A percentile compares a stretch with the other conserved stretches of the same genome.
phyloP scores from a whole-genome alignment of 352 stramenopile genomes.

The Phytopythium ostracodes region DNA sequence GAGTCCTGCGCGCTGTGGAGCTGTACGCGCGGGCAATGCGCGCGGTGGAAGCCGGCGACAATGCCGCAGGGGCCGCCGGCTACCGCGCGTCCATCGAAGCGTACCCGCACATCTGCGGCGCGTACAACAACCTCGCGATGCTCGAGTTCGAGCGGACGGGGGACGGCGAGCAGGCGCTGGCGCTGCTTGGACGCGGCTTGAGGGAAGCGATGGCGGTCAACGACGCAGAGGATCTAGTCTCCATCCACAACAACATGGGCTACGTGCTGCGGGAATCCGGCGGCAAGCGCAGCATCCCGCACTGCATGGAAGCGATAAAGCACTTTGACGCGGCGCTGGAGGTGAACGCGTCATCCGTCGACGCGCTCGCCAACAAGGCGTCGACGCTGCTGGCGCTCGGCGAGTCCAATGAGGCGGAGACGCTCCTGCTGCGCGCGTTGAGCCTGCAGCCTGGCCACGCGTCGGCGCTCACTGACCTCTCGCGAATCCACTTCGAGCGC shows the following conservation, averaged over 20 bases:
- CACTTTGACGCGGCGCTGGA: constrained; percentile 57
- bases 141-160: constrained; percentile 28
- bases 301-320: constrained; percentile 43
- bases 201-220: constrained; percentile 22
- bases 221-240: constrained; percentile 33
- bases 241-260: constrained; percentile 78
- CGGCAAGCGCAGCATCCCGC: constrained; percentile 26
- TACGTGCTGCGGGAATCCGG: constrained; percentile 29
- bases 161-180: constrained; percentile 26
- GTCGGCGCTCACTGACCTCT: constrained; percentile 44
- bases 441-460: constrained; percentile 32
- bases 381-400: constrained; percentile 43
- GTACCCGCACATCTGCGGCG: constrained; percentile 39
- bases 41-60: constrained; percentile 9
- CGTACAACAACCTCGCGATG: constrained; percentile 84
- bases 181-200: constrained; percentile 37
- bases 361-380: constrained; percentile 70
- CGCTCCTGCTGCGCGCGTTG: constrained; percentile 34
- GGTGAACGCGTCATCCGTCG: constrained; percentile 28
- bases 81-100: constrained; percentile 43
- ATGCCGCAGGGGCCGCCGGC: constrained; percentile 19
- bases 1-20: constrained; percentile 15
- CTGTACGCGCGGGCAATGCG: constrained; percentile 25
- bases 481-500: constrained; percentile 45
- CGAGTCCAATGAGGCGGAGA: constrained; percentile 28